phyloP scores from a whole-genome alignment of 139 green algal species.

The Chlorella sp. region DNA sequence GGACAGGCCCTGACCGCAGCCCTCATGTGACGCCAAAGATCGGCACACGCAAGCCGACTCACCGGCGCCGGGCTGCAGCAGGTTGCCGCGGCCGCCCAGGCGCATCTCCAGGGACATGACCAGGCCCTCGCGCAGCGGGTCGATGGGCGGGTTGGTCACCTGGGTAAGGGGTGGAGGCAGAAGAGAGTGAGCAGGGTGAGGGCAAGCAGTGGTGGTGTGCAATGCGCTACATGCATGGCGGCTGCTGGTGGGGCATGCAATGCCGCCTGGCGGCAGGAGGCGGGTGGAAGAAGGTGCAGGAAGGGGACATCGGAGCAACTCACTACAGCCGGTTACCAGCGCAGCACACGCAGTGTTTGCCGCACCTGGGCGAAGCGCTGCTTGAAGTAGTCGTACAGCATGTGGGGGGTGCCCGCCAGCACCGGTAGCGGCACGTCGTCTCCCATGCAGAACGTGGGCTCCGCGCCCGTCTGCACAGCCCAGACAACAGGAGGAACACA shows the following conservation, averaged over 20 bases:
- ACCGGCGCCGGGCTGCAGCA: constrained; percentile 90
- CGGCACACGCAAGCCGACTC: background rate
- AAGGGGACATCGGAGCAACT: no score
- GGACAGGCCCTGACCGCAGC: background rate
- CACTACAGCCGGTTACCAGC: no score
- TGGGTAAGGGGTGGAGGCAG: constrained; percentile 37
- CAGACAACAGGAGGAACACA: no score
- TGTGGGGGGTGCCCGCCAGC: constrained; percentile 89
- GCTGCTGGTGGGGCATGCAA: no score
- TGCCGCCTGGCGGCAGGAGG: no score
- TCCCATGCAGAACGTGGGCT: constrained; percentile 99
- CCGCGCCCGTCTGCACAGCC: constrained; percentile 75
- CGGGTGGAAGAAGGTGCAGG: no score
- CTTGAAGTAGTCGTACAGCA: constrained; percentile 99
- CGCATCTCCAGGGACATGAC: constrained; percentile 98
- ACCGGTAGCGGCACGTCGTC: constrained; percentile 98
- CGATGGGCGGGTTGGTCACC: constrained; percentile 99
- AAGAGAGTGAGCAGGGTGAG: background rate
- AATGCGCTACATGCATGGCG: no score
- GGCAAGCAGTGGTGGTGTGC: background rate
- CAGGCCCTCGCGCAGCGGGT: constrained; percentile 98
- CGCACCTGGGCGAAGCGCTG: constrained; percentile 97
- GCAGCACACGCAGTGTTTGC: no score
- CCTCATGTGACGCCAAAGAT: no score
- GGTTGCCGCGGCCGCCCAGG: constrained; percentile 95